These are phyloP conservation scores for Boletellus emodensis DNA, from an alignment of 768 basidiomycete species.

Conservation along the genomic window DNA sequence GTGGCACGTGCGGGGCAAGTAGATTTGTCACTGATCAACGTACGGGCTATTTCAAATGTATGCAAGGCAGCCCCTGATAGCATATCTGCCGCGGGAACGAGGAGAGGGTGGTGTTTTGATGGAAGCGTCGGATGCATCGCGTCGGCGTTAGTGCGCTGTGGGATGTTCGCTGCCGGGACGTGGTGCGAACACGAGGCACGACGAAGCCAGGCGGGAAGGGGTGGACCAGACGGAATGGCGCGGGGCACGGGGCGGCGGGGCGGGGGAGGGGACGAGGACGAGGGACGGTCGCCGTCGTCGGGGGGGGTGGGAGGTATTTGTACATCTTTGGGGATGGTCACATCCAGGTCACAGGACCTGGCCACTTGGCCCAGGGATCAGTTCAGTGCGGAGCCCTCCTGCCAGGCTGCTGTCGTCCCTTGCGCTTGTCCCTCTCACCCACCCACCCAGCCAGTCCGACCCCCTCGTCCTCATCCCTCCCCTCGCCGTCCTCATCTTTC, in stretches of 20 bases:
- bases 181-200: neutral
- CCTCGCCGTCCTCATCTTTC: neutral
- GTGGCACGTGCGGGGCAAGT: constrained; percentile 3
- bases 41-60: neutral
- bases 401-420: constrained; percentile 20
- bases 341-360: constrained; percentile 31
- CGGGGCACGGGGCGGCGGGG: too few relatives aligned
- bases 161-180: neutral
- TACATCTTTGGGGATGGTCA: constrained; percentile 32
- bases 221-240: neutral
- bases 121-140: too few relatives aligned
- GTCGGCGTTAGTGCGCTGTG: constrained; percentile 9
- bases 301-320: constrained; percentile 13
- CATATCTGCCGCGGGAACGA: neutral
- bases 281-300: neutral
- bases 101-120: too few relatives aligned
- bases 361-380: constrained; percentile 9
- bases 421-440: constrained; percentile 10
- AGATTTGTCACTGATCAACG: neutral
- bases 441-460: constrained; percentile 5
- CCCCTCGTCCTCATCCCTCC: constrained; percentile 13
- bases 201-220: neutral
- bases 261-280: neutral
- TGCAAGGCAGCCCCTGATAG: neutral
- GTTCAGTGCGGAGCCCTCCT: constrained; percentile 19